Conservation (phyloP, 768 basidiomycete genomes). For the Lyophyllum decastes region DNA sequence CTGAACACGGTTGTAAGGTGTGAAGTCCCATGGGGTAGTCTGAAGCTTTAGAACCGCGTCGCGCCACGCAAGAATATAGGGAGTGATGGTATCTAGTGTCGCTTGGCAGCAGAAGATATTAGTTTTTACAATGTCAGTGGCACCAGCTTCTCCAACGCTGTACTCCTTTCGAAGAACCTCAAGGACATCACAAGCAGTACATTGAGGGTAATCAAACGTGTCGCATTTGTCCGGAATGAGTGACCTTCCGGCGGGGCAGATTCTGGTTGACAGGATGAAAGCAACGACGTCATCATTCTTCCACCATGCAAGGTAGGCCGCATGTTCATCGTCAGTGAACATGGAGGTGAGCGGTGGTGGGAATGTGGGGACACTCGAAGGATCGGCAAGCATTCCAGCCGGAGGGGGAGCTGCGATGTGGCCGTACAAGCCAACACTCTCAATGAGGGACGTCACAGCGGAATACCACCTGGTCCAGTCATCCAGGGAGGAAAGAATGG, state of each 20-base stretch:
- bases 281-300: not conserved
- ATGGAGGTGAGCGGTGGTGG: not conserved
- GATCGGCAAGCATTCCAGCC: not conserved
- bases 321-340: not conserved
- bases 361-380: not conserved
- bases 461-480: not conserved
- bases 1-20: not conserved
- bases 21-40: too few species aligned
- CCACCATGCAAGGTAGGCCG: not conserved
- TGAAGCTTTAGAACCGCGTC: not conserved
- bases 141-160: not conserved
- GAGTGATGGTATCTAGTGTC: not conserved
- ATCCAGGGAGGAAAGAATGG: not conserved
- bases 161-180: not conserved
- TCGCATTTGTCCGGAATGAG: not conserved
- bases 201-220: not conserved
- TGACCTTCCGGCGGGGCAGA: not conserved
- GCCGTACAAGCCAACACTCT: not conserved
- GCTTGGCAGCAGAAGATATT: not conserved
- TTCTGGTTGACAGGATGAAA: not conserved
- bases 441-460: not conserved
- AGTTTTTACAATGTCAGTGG: too few species aligned
- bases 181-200: not conserved
- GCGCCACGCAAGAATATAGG: not conserved
- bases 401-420: not conserved